A percentile compares a stretch with the other conserved stretches of the same genome.
These are phyloP conservation scores for Papiliotrema fonsecae DNA, from an alignment of 1,284 basidiomycete genomes.

Conservation along the genomic window DNA sequence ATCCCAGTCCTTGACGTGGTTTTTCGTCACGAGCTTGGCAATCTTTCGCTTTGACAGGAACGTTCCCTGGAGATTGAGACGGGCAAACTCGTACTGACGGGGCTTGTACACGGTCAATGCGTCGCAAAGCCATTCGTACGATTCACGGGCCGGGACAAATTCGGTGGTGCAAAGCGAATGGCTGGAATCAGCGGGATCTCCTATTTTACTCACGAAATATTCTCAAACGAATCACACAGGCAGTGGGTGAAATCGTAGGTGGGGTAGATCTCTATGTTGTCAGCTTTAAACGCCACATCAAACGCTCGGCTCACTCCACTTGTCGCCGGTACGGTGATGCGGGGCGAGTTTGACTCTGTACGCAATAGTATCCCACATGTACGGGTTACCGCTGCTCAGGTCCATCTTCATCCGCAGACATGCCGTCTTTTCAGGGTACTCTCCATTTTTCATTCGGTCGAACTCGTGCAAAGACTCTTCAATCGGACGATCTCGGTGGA, in stretches of 20 bases:
- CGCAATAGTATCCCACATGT: conserved; percentile 99
- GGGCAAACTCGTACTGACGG: conserved; percentile 95
- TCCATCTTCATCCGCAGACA: conserved; percentile 98
- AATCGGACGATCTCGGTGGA: conserved; percentile 76
- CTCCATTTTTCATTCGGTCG: conserved; percentile 85
- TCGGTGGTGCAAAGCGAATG: conserved; percentile 97
- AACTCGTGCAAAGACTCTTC: conserved; percentile 84
- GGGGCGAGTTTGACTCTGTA: conserved; percentile 87
- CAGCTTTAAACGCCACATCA: neutral
- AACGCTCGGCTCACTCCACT: conserved; percentile 63
- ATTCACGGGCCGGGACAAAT: conserved; percentile 93
- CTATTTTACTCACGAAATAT: conserved; percentile 77
- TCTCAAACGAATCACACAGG: conserved; percentile 96
- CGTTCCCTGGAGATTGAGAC: conserved; percentile 88
- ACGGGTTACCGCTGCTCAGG: conserved; percentile 85
- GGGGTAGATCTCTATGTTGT: conserved; percentile 53
- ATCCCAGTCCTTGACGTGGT: conserved; percentile 89
- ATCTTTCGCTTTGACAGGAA: conserved; percentile 98
- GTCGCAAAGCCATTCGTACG: conserved; percentile 99
- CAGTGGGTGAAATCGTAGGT: conserved; percentile 99
- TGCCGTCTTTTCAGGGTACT: conserved; percentile 84
- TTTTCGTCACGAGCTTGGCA: conserved; percentile 76
- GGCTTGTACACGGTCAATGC: conserved; percentile 95
- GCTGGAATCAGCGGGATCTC: conserved; percentile 48
- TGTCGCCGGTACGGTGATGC: conserved; percentile 88